Evolutionary conservation across 139 green algal species (phyloP).

Genomic region (Chlorella sp.): DNA sequence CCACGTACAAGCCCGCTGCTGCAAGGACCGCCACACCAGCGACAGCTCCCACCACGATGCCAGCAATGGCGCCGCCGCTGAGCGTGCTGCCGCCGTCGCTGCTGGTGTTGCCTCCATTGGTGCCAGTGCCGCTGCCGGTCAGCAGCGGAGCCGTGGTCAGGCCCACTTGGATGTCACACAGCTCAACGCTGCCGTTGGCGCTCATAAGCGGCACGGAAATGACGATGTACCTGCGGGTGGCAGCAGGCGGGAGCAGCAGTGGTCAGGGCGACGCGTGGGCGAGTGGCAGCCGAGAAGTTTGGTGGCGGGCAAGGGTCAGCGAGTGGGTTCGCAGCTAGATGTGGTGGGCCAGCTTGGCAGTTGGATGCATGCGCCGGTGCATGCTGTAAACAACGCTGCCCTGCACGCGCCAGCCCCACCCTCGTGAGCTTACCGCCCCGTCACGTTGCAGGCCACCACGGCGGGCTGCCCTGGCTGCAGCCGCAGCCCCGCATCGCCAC

Average conservation of each 20-base stretch:
- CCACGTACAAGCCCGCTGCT: no score
- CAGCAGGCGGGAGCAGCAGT: no score
- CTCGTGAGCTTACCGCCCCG: not conserved
- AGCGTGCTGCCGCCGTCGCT: not conserved
- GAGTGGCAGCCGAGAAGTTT: no score
- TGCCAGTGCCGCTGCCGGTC: no score
- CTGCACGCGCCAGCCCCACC: not conserved
- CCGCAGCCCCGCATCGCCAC: not conserved
- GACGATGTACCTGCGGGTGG: not conserved
- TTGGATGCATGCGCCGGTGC: no score
- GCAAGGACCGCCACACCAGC: not conserved
- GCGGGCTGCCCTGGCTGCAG: not conserved
- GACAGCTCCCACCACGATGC: not conserved
- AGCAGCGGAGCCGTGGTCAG: not conserved
- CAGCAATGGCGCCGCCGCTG: constrained; percentile 1
- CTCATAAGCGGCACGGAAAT: no score
- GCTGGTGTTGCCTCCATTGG: not conserved
- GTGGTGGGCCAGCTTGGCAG: no score
- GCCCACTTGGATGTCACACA: constrained; percentile 13
- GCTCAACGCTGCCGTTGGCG: not conserved
- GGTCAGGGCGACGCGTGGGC: no score
- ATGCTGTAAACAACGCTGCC: not conserved
- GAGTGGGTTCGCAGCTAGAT: no score
- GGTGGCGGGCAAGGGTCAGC: no score
- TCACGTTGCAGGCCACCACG: not conserved